Percentiles rank a stretch among this genome's conserved stretches.
These are phyloP conservation scores for Spongospora subterranea DNA, from an alignment of 208 protist species.

Conservation along the genomic window DNA sequence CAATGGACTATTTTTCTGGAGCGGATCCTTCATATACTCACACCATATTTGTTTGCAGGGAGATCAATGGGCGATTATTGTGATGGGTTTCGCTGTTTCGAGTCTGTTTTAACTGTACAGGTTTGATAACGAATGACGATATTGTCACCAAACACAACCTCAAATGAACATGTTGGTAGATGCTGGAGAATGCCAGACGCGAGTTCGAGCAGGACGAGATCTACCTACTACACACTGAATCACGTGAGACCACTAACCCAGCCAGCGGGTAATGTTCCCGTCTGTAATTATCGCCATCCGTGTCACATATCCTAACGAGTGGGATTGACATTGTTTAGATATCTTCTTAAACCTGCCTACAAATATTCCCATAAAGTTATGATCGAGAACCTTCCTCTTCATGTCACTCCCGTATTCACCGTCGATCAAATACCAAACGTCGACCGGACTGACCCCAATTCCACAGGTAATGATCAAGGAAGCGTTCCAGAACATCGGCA, in stretches of 20 bases:
- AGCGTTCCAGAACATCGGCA: background rate
- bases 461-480: background rate
- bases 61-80: background rate
- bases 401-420: slow-evolving; percentile 1
- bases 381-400: background rate
- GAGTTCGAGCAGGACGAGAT: slow-evolving; percentile 24
- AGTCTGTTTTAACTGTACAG: background rate
- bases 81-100: background rate
- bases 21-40: too few relatives aligned
- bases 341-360: background rate
- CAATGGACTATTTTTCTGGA: too few relatives aligned
- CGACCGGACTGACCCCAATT: background rate
- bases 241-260: background rate
- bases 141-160: too few relatives aligned
- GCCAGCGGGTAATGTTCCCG: background rate
- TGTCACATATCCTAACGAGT: too few relatives aligned
- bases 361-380: background rate
- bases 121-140: too few relatives aligned
- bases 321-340: background rate
- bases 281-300: background rate
- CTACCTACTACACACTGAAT: background rate
- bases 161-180: too few relatives aligned
- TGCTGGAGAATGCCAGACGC: background rate
- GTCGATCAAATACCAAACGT: background rate
- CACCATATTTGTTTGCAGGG: too few relatives aligned